Base-by-base conservation (phyloP, 2,329 filamentous ascomycete genomes). In the Colletotrichum sp. region DNA sequence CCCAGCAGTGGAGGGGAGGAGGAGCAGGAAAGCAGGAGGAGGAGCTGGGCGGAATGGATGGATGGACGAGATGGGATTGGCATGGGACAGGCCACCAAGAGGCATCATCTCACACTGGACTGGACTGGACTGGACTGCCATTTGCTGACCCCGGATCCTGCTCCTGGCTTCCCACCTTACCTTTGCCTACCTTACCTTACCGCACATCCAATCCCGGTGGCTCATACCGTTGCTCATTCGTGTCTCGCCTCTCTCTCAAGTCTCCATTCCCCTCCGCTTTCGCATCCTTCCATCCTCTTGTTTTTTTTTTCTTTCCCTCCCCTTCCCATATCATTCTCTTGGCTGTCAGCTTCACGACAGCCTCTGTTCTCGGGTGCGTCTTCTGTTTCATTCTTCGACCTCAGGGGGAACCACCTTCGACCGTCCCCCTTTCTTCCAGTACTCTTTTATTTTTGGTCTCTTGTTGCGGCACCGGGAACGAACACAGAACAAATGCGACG, bases 81-180 rank as follows among this genome's bases (percentile, higher is more conserved):
- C 44, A 22, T 48, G 44, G 44, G 2, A 48, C 44, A 48, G 44
- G 44, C 44, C 18, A 48, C 44, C 44, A 48, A 22, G 44, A 22
- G n/a, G 2, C 44, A 52, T 52, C 44, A 52, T 52, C 44, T 52
- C 44, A 22, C n/a, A 52, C 44, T 48, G 44, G 44, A 48, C 44
- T 44, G 39, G 39, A 52, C 44, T 48, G 44, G 44, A 48, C 44
- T 44, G 39, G 39, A 44, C 16, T 52, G 18, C 55, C 24, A 24
- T 30, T 62, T 69, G n/a, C 30, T n/a, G 36, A 64, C 71, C 65
- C 71, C 55, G 57, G 65, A 73, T 64, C 65, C 66, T 70, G 34
- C 36, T 52, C n/a, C 44, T 52, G 18, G 59, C 18, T n/a, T 62
- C 59, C 59, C 30, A 32, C 26, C 55, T 59, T 18, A 18, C 55